Percentiles rank a stretch among this genome's conserved stretches.
Conservation (phyloP, 768 basidiomycete genomes). For the Boletus reticulatus region DNA sequence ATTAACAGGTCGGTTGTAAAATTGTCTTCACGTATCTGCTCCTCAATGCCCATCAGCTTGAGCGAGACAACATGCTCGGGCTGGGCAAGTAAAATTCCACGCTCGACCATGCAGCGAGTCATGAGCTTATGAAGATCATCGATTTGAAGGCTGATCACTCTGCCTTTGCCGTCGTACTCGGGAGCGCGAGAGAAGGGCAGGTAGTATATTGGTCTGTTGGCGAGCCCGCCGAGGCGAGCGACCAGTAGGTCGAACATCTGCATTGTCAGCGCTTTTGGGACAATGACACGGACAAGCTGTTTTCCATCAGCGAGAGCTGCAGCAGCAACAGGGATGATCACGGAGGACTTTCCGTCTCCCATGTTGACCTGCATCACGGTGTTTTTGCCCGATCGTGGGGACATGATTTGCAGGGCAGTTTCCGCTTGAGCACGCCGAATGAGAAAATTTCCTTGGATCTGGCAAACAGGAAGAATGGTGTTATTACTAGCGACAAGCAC, state of each 20-base stretch:
- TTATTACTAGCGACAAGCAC: neutral
- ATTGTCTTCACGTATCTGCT: constrained; percentile 5
- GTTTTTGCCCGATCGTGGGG: neutral
- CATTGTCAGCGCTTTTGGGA: constrained; percentile 36
- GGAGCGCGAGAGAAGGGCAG: no score
- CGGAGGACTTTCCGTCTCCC: neutral
- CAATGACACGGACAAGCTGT: neutral
- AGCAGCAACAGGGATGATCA: neutral
- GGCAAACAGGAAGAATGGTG: neutral
- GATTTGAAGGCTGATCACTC: no score
- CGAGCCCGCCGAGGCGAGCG: no score
- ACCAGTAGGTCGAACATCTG: constrained; percentile 42
- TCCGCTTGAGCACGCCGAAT: neutral
- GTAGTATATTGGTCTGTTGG: no score
- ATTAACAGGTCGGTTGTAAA: neutral
- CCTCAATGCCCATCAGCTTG: constrained; percentile 11
- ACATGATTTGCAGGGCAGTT: neutral
- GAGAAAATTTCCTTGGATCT: constrained; percentile 36
- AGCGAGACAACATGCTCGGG: neutral
- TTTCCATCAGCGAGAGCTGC: neutral
- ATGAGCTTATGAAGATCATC: no score
- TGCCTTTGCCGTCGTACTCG: no score
- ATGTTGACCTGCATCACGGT: neutral
- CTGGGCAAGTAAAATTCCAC: constrained; percentile 15
- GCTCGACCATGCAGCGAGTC: constrained; percentile 32